These are phyloP conservation scores for Baorangia bicolor DNA, from an alignment of 768 basidiomycete species.

Conservation along the genomic window DNA sequence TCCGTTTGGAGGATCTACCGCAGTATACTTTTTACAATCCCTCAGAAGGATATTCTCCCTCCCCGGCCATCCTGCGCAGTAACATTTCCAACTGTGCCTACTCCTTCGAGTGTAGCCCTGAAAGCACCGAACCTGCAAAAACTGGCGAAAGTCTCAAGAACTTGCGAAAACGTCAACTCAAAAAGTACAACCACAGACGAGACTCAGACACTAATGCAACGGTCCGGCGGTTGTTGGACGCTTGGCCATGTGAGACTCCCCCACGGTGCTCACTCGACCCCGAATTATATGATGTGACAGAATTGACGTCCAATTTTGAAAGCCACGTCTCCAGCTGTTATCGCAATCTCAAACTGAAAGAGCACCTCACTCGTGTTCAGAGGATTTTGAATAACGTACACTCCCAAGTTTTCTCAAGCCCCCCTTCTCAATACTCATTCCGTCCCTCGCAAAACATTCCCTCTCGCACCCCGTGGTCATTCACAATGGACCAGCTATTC, in stretches of 20 bases:
- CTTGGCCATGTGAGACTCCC: too few species aligned
- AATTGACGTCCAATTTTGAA: background rate
- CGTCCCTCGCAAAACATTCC: background rate
- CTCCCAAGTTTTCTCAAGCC: too few species aligned
- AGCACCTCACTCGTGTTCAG: too few species aligned
- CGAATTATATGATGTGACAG: background rate
- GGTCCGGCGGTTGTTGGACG: background rate
- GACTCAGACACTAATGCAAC: background rate
- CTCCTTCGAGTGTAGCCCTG: slow-evolving; percentile 11
- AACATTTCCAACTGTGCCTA: background rate
- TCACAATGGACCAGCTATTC: too few species aligned
- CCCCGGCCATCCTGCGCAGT: background rate
- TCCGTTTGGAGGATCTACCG: slow-evolving; percentile 15
- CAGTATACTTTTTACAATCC: slow-evolving; percentile 10
- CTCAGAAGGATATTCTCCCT: slow-evolving; percentile 10
- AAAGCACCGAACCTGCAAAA: background rate
- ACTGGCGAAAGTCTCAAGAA: too few species aligned
- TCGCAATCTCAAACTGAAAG: slow-evolving; percentile 10
- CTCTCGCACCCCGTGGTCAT: too few species aligned
- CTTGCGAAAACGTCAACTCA: slow-evolving; percentile 2
- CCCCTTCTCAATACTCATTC: slow-evolving; percentile 2
- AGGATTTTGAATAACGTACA: too few species aligned
- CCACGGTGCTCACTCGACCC: background rate
- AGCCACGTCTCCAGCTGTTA: slow-evolving; percentile 15
- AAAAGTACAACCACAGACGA: slow-evolving; percentile 3